A percentile compares a stretch with the other conserved stretches of the same genome.
phyloP scores from a whole-genome alignment of 257 asterid genomes.

The Petunia secreta region DNA sequence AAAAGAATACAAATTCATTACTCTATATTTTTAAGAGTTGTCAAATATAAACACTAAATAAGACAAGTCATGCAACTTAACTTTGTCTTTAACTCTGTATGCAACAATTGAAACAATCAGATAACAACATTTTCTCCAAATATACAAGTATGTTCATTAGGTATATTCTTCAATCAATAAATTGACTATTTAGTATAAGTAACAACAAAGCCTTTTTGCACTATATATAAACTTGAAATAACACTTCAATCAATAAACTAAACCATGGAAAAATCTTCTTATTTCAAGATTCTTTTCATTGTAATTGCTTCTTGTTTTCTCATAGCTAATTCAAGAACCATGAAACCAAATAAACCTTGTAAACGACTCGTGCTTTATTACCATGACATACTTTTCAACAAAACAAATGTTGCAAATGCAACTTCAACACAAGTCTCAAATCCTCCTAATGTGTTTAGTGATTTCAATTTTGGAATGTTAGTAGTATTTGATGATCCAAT shows the following conservation, averaged over 20 bases:
- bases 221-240: slow-evolving; percentile 13
- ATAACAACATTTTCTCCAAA: background rate
- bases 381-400: slow-evolving; percentile 64
- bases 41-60: slow-evolving; percentile 11
- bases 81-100: background rate
- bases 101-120: background rate
- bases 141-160: background rate
- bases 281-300: slow-evolving; percentile 24
- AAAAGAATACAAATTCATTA: background rate
- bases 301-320: slow-evolving; percentile 20
- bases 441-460: slow-evolving; percentile 34
- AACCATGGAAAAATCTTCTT: slow-evolving; percentile 21
- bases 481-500: slow-evolving; percentile 66
- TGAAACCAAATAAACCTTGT: slow-evolving; percentile 48
- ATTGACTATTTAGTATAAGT: background rate
- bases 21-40: background rate
- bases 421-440: slow-evolving; percentile 48
- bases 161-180: background rate
- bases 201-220: background rate
- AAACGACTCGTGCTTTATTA: slow-evolving; percentile 56
- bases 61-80: slow-evolving; percentile 18
- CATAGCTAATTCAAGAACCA: slow-evolving; percentile 24
- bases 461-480: slow-evolving; percentile 45
- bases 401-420: slow-evolving; percentile 54
- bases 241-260: background rate